Conservation (phyloP, 1,284 basidiomycete species). For the Papiliotrema flavescens region DNA sequence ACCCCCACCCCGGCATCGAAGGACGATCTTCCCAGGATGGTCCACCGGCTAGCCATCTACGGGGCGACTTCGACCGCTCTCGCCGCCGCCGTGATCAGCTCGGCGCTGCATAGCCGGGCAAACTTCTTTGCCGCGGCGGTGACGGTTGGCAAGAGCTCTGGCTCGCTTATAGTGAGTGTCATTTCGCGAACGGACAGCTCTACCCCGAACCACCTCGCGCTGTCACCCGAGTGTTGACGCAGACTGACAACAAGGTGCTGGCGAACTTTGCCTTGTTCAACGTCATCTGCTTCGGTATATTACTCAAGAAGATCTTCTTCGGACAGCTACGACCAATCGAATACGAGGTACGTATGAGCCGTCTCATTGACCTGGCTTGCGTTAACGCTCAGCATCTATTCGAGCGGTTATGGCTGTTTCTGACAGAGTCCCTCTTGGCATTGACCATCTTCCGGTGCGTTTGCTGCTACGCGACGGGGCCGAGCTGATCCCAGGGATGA, state of each 20-base stretch:
- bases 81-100: slow-evolving; percentile 66
- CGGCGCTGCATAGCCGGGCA: slow-evolving; percentile 75
- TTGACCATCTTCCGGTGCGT: slow-evolving; percentile 84
- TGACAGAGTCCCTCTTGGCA: slow-evolving; percentile 91
- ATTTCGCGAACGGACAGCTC: too few species aligned
- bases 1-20: too few species aligned
- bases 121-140: slow-evolving; percentile 95
- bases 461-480: slow-evolving; percentile 4
- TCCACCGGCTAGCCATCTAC: slow-evolving; percentile 60
- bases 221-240: not conserved
- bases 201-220: not conserved
- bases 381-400: slow-evolving; percentile 68
- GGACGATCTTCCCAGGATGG: slow-evolving; percentile 12
- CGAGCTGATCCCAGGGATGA: slow-evolving; percentile 56
- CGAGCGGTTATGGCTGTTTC: slow-evolving; percentile 94
- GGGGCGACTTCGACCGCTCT: slow-evolving; percentile 64
- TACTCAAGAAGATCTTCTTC: slow-evolving; percentile 86
- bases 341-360: slow-evolving; percentile 68
- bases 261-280: slow-evolving; percentile 85
- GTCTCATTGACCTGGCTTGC: not conserved
- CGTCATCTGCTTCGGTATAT: slow-evolving; percentile 69
- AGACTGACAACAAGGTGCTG: slow-evolving; percentile 60
- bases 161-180: slow-evolving; percentile 71
- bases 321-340: slow-evolving; percentile 83
- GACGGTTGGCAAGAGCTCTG: slow-evolving; percentile 85